Conservation (phyloP, 176 grass and related monocot species). For the Aegilops bicornis region DNA sequence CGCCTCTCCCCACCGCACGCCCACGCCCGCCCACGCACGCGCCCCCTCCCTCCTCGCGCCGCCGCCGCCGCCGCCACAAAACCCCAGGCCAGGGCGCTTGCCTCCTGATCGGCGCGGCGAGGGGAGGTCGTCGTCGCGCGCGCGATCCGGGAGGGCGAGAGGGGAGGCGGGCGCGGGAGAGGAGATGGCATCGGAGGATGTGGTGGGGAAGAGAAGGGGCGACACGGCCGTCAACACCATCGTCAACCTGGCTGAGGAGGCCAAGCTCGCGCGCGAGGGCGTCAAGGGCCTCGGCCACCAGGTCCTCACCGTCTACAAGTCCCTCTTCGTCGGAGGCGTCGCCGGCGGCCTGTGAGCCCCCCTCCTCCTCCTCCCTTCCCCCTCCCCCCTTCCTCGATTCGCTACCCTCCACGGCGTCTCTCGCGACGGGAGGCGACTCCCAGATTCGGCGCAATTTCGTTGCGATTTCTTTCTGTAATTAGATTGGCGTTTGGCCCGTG, state of each 20-base stretch:
- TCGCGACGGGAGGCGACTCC: background rate
- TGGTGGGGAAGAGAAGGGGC: constrained; percentile 89
- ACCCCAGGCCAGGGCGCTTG: too few species aligned
- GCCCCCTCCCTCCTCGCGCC: background rate
- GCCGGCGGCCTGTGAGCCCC: constrained; percentile 85
- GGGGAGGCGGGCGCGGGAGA: background rate
- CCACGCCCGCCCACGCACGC: background rate
- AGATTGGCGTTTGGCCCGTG: background rate
- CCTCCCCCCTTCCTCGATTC: background rate
- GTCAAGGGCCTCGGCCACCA: constrained; percentile 80
- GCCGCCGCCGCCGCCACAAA: constrained; percentile 20
- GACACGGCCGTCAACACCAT: constrained; percentile 92
- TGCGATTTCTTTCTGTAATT: background rate
- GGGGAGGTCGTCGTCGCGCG: background rate
- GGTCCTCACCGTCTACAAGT: constrained; percentile 82
- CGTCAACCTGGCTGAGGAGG: constrained; percentile 97
- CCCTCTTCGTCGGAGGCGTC: constrained; percentile 86
- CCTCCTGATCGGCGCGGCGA: too few species aligned
- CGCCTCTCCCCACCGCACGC: background rate
- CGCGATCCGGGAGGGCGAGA: constrained; percentile 33
- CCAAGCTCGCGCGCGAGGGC: constrained; percentile 89
- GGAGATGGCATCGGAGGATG: constrained; percentile 96
- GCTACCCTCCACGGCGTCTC: background rate
- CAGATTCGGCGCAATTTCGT: background rate
- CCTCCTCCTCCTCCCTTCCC: background rate